phyloP scores from a whole-genome alignment of 2,329 filamentous ascomycete genomes.

The Chaetomium sp. region DNA sequence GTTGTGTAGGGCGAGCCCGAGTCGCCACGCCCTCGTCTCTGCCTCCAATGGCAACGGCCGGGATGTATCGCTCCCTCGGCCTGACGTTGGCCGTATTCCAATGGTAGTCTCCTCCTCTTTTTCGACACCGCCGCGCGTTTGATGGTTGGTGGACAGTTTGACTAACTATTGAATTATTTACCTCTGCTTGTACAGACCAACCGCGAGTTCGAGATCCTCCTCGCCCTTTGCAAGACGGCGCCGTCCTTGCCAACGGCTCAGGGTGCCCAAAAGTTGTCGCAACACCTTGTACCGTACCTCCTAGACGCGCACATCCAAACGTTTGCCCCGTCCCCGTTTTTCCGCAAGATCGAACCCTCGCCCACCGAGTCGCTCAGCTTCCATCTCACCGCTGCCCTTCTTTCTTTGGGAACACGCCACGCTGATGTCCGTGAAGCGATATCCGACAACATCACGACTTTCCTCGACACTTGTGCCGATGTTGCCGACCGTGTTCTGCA shows the following conservation, averaged over 20 bases:
- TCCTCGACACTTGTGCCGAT: conserved; percentile 63
- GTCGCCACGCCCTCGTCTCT: conserved; percentile 38
- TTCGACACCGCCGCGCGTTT: no score
- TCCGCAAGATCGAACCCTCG: conserved; percentile 75
- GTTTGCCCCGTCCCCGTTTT: conserved; percentile 73
- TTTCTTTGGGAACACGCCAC: conserved; percentile 73
- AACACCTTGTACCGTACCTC: conserved; percentile 76
- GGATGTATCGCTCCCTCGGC: conserved; percentile 18
- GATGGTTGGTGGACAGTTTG: no score
- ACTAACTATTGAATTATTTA: no score
- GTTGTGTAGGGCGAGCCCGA: conserved; percentile 52
- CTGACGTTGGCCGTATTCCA: conserved; percentile 47
- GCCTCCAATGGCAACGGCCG: conserved; percentile 38
- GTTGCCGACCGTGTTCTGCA: conserved; percentile 52
- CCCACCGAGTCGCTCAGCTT: conserved; percentile 81
- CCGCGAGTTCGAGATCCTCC: conserved; percentile 83
- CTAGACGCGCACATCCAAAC: conserved; percentile 75
- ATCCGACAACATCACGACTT: conserved; percentile 60
- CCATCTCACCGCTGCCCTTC: conserved; percentile 70
- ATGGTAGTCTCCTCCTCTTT: conserved; percentile 45
- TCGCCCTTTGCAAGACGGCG: conserved; percentile 87
- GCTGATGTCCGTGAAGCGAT: conserved; percentile 60
- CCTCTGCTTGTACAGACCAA: conserved; percentile 52
- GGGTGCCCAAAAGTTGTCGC: conserved; percentile 70
- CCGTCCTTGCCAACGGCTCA: conserved; percentile 63